These are phyloP conservation scores for Fusarium piperis DNA, from an alignment of 2,329 filamentous ascomycete genomes.

Conservation along the genomic window DNA sequence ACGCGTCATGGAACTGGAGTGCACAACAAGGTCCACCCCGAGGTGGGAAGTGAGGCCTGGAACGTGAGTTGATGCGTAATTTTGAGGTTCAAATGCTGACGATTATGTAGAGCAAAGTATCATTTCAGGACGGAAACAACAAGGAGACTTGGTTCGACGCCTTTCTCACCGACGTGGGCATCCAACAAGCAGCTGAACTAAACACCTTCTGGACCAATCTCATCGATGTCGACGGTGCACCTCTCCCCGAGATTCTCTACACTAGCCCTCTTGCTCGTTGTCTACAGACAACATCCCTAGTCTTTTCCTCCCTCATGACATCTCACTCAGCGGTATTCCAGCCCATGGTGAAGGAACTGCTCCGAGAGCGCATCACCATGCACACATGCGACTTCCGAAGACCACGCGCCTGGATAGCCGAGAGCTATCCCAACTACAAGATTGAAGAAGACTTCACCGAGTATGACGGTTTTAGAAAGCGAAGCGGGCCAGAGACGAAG, in stretches of 20 bases:
- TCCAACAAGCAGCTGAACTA: constrained; percentile 62
- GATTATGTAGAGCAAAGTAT: constrained; percentile 45
- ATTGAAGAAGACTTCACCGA: constrained; percentile 66
- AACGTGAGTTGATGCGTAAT: constrained; percentile 49
- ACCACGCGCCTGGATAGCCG: constrained; percentile 57
- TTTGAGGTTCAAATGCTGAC: constrained; percentile 1
- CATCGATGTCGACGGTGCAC: constrained; percentile 56
- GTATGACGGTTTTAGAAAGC: constrained; percentile 62
- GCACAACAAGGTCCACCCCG: constrained; percentile 60
- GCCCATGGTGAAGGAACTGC: constrained; percentile 65
- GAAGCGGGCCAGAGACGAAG: constrained; percentile 58
- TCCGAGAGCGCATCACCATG: constrained; percentile 67
- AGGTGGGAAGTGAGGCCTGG: constrained; percentile 66
- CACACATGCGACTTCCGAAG: constrained; percentile 71
- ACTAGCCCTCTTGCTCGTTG: constrained; percentile 68
- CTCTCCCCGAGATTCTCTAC: constrained; percentile 64
- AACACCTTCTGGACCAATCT: constrained; percentile 61
- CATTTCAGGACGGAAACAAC: constrained; percentile 52
- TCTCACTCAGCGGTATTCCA: constrained; percentile 53
- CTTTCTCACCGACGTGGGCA: constrained; percentile 62
- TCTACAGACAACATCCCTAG: constrained; percentile 63
- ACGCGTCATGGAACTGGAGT: constrained; percentile 67
- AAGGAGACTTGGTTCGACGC: constrained; percentile 54
- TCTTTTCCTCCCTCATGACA: constrained; percentile 56
- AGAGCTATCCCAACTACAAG: constrained; percentile 59